These are phyloP conservation scores for Daldinia eschscholtzii DNA, from an alignment of 2,329 filamentous ascomycete species.

Conservation along the genomic window DNA sequence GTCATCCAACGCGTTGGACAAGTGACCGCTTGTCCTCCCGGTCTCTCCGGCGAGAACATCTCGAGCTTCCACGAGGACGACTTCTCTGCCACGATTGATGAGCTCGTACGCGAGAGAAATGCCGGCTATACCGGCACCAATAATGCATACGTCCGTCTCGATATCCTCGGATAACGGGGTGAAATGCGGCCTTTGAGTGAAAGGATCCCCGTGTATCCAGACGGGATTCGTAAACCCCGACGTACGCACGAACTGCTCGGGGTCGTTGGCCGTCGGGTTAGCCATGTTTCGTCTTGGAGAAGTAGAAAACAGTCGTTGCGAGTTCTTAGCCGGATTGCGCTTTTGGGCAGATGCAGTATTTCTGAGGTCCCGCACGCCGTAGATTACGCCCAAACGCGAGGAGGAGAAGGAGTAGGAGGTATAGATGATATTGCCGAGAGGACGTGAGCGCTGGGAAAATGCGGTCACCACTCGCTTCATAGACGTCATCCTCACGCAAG, in stretches of 20 bases:
- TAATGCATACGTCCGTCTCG: conserved; percentile 62
- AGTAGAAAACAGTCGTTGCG: conserved; percentile 9
- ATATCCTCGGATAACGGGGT: conserved; percentile 58
- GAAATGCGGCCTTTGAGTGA: conserved; percentile 59
- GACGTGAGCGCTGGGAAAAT: conserved; percentile 14
- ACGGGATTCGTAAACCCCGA: conserved; percentile 65
- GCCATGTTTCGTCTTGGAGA: conserved; percentile 18
- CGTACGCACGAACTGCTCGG: conserved; percentile 54
- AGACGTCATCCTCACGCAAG: conserved; percentile 30
- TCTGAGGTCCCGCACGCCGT: neutral
- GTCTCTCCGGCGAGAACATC: conserved; percentile 67
- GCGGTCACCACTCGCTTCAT: conserved; percentile 29
- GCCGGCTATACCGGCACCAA: conserved; percentile 67
- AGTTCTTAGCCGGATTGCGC: neutral
- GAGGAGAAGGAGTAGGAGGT: neutral
- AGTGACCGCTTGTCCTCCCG: conserved; percentile 66
- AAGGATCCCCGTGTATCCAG: conserved; percentile 65
- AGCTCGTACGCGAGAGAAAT: conserved; percentile 67
- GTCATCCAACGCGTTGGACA: conserved; percentile 67
- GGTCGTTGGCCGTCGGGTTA: neutral
- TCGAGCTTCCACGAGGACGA: conserved; percentile 66
- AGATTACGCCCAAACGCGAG: neutral
- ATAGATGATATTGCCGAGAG: conserved; percentile 2
- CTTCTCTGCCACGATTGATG: conserved; percentile 61
- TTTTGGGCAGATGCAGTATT: neutral